Evolutionary conservation across 306 rosid genomes (phyloP), one percentile per base, ranked within the genome.

Genomic region (Lithocarpus polystachyus): DNA sequence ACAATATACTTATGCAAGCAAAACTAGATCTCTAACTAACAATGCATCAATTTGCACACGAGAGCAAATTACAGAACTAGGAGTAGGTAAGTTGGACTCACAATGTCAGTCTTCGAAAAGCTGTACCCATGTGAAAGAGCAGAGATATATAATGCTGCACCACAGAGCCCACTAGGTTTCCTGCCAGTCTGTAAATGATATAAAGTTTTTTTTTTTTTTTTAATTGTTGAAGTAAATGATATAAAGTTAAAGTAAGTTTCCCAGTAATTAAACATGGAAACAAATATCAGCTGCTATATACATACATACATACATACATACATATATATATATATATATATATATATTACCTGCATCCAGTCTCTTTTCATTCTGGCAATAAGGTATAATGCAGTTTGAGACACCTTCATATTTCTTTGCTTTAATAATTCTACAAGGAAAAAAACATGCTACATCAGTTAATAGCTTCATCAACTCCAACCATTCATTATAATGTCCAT

Each of bases 91-190:
- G 60, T 77, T 55, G 53, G 40, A 90, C 98, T 91, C 84, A 93
- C 97, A 78, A 93, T 86, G 79, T 93, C 97, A 13, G 90, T 74
- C 84, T 90, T 94, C 65, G 97, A 79, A 82, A 87, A 90, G 71
- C 84, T 85, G 77, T 77, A 79, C 67, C 97, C 98, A 75, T 90
- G 90, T 71, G 97, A 86, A 79, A 89, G 90, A 29, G 94, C 96
- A 84, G 98, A 86, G 68, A 94, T 84, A 81, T 92, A 94, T 80
- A 94, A 78, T 68, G 96, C 98, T 33, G 97, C 97, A 80, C 97
- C 98, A 82, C 97, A 93, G 76, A 93, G 77, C 56, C 97, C 98
- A 68, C 96, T 89, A 37, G 98, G 97, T 81, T 94, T 94, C 80
- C 98, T 92, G 31, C 98, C 97, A 26, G 98, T 92, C 98, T 94